Evolutionary conservation across 1,284 basidiomycete species (phyloP).

Genomic region (Microbotryum lychnidis-dioicae): DNA sequence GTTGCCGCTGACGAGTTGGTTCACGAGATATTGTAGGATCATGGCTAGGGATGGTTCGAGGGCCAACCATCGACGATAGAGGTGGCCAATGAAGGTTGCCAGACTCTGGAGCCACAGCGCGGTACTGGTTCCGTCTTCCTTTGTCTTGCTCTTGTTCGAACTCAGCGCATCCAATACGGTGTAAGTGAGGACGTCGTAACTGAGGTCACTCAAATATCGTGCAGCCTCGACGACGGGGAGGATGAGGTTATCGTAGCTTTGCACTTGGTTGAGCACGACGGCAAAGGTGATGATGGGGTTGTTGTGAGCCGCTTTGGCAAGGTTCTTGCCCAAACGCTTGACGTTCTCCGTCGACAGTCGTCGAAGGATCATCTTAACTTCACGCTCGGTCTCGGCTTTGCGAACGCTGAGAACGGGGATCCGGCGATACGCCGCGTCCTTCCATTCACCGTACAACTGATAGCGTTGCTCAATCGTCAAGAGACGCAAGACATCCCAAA

Average conservation of each 20-base stretch:
- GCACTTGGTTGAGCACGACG: constrained; percentile 85
- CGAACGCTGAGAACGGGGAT: constrained; percentile 42
- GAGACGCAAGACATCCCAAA: constrained; percentile 74
- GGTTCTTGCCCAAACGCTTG: constrained; percentile 68
- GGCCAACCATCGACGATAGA: constrained; percentile 70
- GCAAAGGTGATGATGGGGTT: constrained; percentile 89
- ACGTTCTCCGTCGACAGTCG: constrained; percentile 66
- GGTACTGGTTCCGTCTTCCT: constrained; percentile 85
- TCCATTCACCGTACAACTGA: constrained; percentile 93
- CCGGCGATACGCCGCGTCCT: constrained; percentile 51
- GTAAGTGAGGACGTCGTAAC: constrained; percentile 87
- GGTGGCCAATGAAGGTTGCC: constrained; percentile 83
- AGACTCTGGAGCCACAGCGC: constrained; percentile 90
- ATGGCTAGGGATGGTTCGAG: constrained; percentile 65
- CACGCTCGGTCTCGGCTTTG: constrained; percentile 48
- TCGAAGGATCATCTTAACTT: constrained; percentile 64
- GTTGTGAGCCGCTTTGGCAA: constrained; percentile 90
- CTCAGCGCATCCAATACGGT: constrained; percentile 73
- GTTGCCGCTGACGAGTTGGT: constrained; percentile 64
- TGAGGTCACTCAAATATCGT: constrained; percentile 80
- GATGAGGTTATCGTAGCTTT: constrained; percentile 93
- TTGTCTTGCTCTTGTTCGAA: constrained; percentile 71
- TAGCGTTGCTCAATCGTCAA: constrained; percentile 75
- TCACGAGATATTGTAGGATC: constrained; percentile 80
- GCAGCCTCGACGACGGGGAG: constrained; percentile 83